Evolutionary conservation across 805 yeast genomes (phyloP), one percentile per base, ranked within the genome.

Genomic region (Jamesozyma lodderae): DNA sequence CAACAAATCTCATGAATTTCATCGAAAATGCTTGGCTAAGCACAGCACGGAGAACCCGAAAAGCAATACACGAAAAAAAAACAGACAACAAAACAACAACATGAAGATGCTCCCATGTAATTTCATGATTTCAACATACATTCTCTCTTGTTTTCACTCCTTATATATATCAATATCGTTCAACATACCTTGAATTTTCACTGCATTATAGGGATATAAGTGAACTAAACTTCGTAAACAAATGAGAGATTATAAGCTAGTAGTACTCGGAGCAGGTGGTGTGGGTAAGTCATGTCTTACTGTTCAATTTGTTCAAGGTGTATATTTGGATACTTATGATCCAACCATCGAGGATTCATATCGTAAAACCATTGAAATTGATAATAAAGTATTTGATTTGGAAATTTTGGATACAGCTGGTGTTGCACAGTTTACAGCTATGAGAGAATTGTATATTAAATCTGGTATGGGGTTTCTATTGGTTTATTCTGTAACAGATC

Each of bases 301-400:
- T 1, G 95, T 86, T 5, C 95, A 86, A 56, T 88, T 82, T 55
- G 94, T 86, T 3, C 94, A 85, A 57, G 92, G 92, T 9, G 81
- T 82, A 2, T 88, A 85, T 59, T 76, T 85, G 39, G 96, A 90
- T 53, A 73, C 86, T 26, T 90, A 90, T 63, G 97, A 90, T 55
- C 97, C 98, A 7, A 92, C 98, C 7, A 92, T 90, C 47, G 98
- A 90, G 58, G 97, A 90, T 55, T 85, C 96, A 1, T 92, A 90
- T 62, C 69, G 94, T 33, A 88, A 86, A 55, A 88, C 84, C 48
- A 77, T 86, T 41, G 87, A 81, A 52, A 79, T 90, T 25, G 96
- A 90, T 59, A 94, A 87, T 24, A 74, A 90, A 47, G 79, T 85
- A 4, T 84, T 92, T 54, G 84, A 82, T 47, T 67, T 90, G 49